Base-by-base conservation (phyloP, 345 rosid species). In the Salix udensis region DNA sequence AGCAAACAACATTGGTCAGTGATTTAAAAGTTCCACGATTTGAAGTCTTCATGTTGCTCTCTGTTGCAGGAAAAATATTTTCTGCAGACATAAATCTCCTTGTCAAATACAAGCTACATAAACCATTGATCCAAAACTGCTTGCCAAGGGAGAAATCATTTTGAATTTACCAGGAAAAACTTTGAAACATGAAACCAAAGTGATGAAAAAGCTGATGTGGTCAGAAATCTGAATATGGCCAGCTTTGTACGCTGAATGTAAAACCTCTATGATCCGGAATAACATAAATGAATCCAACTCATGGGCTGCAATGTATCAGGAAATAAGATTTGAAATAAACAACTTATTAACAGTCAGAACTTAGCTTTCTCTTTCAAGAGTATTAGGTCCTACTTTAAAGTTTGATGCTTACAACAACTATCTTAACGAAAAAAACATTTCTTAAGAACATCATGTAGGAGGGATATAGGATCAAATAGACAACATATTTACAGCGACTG, bases 191-290 rank as follows among this genome's bases (percentile, higher is more conserved):
- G 90, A 80, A 64, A 90, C 73, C 80, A 91, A 78, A 70, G 89
- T 91, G 81, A 86, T 68, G 69, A 90, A 78, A 85, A 96, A 91
- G 85, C 96, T 89, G 53, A 89, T 75, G 77, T 88, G 83, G 78
- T 93, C 91, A 67, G 88, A 83, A 77, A 89, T 80, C 82, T 82
- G 84, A 77, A 96, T 80, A 81, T 86, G 91, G 74, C 97, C 96
- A 84, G 83, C 90, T 75, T 61, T 80, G 60, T 80, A 92, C 53
- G 94, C 80, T 13, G 86, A 82, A 77, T 92, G 90, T 82, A 93
- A 81, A 85, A 87, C 78, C 76, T 93, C 96, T 58, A 91, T 77
- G 42, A 86, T 85, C 65, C 83, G 87, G 79, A 83, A 85, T 73
- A 92, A 81, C 73, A 89, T 74, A 67, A 61, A 73, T 12, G 89